Percentiles rank a stretch among this genome's conserved stretches.
These are phyloP conservation scores for Metschnikowia rubicola DNA, from an alignment of 805 yeast species.

Conservation along the genomic window DNA sequence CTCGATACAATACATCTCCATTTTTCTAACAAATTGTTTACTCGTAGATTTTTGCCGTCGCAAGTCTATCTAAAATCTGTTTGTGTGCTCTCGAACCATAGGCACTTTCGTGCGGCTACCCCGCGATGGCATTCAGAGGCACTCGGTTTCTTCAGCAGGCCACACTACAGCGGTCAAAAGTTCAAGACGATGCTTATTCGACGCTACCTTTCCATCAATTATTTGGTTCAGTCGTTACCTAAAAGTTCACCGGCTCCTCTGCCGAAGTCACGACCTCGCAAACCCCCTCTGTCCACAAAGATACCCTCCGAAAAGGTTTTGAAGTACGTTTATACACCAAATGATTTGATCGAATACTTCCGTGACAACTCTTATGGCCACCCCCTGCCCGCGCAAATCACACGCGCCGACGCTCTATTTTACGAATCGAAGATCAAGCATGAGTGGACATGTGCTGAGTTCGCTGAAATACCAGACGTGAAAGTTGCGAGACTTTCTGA, in stretches of 20 bases:
- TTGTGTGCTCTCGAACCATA: too few species aligned
- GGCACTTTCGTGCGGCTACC: too few species aligned
- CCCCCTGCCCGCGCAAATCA: conserved; percentile 11
- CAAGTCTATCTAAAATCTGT: too few species aligned
- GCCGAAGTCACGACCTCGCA: neutral
- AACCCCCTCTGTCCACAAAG: neutral
- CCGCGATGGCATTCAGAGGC: too few species aligned
- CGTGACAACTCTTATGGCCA: conserved; percentile 4
- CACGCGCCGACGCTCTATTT: conserved; percentile 35
- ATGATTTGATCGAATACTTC: conserved; percentile 13
- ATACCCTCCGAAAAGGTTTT: conserved; percentile 8
- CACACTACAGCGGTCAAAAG: too few species aligned
- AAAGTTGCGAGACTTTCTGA: conserved; percentile 24
- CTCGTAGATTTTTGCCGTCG: too few species aligned
- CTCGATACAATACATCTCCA: too few species aligned
- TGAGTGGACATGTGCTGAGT: conserved; percentile 60
- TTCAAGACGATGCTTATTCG: conserved; percentile 1
- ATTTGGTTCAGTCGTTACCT: conserved; percentile 11
- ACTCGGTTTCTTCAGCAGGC: too few species aligned
- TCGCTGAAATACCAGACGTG: conserved; percentile 57
- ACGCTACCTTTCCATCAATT: conserved; percentile 9
- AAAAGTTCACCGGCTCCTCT: conserved; percentile 3
- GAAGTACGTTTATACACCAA: conserved; percentile 9
- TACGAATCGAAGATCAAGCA: conserved; percentile 42
- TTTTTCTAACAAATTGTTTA: too few species aligned